Evolutionary conservation across 2,329 filamentous ascomycete genomes (phyloP), one percentile per base, ranked within the genome.

Genomic region (Chaetomiaceae sp.): DNA sequence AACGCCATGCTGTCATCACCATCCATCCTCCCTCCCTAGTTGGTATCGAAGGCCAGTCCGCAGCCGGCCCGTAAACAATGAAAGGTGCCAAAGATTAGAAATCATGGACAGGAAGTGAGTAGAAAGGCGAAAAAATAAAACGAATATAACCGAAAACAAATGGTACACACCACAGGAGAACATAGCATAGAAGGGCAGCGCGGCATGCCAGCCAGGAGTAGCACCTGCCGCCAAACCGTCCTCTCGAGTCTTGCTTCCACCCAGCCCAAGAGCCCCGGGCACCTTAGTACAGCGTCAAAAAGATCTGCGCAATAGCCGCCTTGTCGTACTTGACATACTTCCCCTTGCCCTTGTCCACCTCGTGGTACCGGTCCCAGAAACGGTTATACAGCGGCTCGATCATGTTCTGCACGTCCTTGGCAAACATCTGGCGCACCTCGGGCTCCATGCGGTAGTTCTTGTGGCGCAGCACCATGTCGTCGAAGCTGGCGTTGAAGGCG

Each of bases 291-390:
- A 84, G 68, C 49, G 76, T 79, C 49, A 75, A 64, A 63, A 85
- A 85, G 9, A 86, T 77, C 20, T 82, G 81, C 43, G 87, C 83
- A 64, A 99, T 85, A 44, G 84, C 82, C 37, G 78, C 78, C 76
- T 96, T 96, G 74, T 96, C 91, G 69, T 96, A 97, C 75, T 95
- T 96, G 69, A 95, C 91, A 71, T 97, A 95, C 72, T 99, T 99
- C 62, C 92, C 92, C 73, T 91, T 95, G 55, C 94, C 94, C 75
- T 96, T 96, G 72, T 97, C 92, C 60, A 97, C 85, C 72, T 97
- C 94, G 68, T 96, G 91, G 68, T 99, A 99, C 25, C 92, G 82
- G 71, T 97, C 94, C 84, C 90, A 97, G 72, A 99, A 99, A 42
- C 94, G 82, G 58, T 87, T 88, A 73, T 99, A 99, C 14, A 99